A percentile compares a stretch with the other conserved stretches of the same genome.
Conservation (phyloP, 495 filamentous ascomycete genomes). For the Xylaria grammica region DNA sequence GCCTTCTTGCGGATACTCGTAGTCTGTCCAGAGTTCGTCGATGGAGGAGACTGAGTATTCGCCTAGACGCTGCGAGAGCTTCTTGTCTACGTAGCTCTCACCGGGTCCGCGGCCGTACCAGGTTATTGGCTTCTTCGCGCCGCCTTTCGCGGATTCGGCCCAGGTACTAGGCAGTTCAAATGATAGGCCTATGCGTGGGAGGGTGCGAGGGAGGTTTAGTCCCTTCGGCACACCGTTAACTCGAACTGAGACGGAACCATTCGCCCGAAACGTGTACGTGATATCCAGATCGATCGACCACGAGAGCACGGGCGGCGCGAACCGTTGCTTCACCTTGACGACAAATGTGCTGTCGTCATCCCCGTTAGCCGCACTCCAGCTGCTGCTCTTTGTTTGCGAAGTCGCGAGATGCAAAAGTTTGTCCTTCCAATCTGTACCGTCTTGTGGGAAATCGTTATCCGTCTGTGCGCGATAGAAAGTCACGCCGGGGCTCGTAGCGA, state of each 20-base stretch:
- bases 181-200: constrained; percentile 62
- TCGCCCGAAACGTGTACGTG: constrained; percentile 52
- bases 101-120: constrained; percentile 70
- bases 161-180: constrained; percentile 47
- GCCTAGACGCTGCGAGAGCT: constrained; percentile 58
- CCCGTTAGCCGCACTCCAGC: constrained; percentile 30
- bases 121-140: constrained; percentile 39
- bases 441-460: constrained; percentile 61
- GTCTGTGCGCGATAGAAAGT: constrained; percentile 56
- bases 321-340: constrained; percentile 45
- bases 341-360: constrained; percentile 35
- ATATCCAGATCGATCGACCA: constrained; percentile 60
- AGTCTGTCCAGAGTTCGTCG: constrained; percentile 57
- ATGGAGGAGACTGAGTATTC: constrained; percentile 48
- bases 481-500: constrained; percentile 30
- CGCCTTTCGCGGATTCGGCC: constrained; percentile 31
- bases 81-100: constrained; percentile 68
- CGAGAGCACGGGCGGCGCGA: constrained; percentile 58
- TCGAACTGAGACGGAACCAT: constrained; percentile 49
- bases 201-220: constrained; percentile 50
- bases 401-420: constrained; percentile 42
- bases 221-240: constrained; percentile 46
- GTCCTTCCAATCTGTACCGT: constrained; percentile 47
- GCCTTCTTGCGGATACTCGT: constrained; percentile 69
- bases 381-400: constrained; percentile 35